Base-by-base conservation (phyloP, 2,329 filamentous ascomycete genomes). In the Fusarium ambrosium region DNA sequence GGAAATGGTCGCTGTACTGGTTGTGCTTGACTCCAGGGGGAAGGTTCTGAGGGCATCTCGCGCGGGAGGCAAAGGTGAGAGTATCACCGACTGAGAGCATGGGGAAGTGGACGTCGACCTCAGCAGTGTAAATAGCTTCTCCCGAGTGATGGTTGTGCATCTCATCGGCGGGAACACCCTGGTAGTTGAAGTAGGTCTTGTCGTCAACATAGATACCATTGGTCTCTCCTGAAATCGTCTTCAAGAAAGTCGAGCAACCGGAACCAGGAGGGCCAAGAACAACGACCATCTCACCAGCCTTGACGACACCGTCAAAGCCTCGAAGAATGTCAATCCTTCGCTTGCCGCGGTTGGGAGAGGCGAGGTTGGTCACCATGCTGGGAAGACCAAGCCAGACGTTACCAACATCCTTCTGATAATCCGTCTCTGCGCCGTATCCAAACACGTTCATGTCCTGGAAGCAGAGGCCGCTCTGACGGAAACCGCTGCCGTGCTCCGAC, bases 201-300 rank as follows among this genome's bases (percentile, higher is more conserved):
- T 91, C 84, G 48, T 93, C 92, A 9, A 96, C 85, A 72, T 89
- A 89, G 72, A 96, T 91, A 37, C 94, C 94, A 72, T 94, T 91
- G 1, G 92, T 94, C 82, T 96, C 93, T 64, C 94, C 94, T 2
- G 93, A 89, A 70, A 97, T 89, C 0, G 93, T 93, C 84, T 95
- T 95, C 60, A 97, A 85, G 68, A 96, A 91, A 1, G 94, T 97
- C 5, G 92, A 94, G 81, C 94, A 97, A 37, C 92, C 92, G 3
- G 88, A 87, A 14, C 89, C 89, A 6, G 92, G 92, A 61, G 92
- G 92, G 10, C 92, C 92, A 14, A 94, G 85, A 2, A 94, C 92
- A 8, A 93, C 90, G 7, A 93, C 82, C 91, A 94, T 92, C 84
- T 94, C 92, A 29, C 92, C 92, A 67, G 87, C 88, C 72, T 89